phyloP scores from a whole-genome alignment of 2,329 filamentous ascomycete genomes.

The Fusarium paranaense region DNA sequence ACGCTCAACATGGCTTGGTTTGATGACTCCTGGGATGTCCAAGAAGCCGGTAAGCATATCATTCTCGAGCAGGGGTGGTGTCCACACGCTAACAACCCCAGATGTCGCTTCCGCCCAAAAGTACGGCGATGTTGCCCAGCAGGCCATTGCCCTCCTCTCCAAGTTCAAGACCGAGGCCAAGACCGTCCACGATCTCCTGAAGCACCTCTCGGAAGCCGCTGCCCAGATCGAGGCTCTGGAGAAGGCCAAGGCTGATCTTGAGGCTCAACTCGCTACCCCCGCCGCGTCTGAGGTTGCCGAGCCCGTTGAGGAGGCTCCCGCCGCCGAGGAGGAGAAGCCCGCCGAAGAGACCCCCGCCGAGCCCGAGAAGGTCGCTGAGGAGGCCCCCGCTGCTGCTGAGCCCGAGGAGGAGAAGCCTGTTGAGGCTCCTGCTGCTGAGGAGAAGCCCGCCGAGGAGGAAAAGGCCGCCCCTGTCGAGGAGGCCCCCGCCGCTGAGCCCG shows the following conservation, averaged over 20 bases:
- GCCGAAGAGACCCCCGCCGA: not conserved
- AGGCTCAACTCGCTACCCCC: conserved; percentile 13
- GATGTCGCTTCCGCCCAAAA: conserved; percentile 19
- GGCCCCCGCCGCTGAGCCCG: not conserved
- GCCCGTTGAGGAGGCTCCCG: not conserved
- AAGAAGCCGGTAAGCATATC: conserved; percentile 17
- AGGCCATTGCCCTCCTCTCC: conserved; percentile 19
- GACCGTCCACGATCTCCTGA: conserved; percentile 26
- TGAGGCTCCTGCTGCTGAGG: not conserved
- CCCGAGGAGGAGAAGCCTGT: not conserved
- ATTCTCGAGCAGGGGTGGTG: not conserved
- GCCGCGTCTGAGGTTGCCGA: not conserved
- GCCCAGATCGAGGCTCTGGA: conserved; percentile 15
- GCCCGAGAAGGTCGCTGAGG: not conserved
- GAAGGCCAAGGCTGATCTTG: conserved; percentile 20
- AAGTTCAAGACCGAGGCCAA: conserved; percentile 24
- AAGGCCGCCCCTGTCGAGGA: not conserved
- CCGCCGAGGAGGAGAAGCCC: not conserved
- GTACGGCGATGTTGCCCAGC: conserved; percentile 22
- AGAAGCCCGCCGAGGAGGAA: not conserved
- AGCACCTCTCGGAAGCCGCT: conserved; percentile 20
- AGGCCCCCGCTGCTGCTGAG: not conserved
- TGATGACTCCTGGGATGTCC: conserved; percentile 29
- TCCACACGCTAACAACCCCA: conserved; percentile 11
- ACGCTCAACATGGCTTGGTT: conserved; percentile 27